These are phyloP conservation scores for Pestalotiopsis sp. DNA, from an alignment of 2,329 filamentous ascomycete species.

Conservation along the genomic window DNA sequence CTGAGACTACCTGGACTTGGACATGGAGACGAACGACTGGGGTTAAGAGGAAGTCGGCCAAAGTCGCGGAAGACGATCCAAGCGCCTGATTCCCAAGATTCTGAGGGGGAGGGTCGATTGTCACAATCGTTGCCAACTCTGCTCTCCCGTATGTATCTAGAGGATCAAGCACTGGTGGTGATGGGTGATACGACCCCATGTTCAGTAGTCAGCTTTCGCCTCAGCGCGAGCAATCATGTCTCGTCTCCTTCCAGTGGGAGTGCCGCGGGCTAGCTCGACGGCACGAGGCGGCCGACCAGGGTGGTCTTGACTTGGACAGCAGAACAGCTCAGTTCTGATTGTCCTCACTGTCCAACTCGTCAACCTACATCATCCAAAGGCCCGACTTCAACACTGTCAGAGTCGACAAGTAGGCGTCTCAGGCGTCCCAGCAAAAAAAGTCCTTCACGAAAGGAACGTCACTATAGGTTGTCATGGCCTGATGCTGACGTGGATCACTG, in stretches of 20 bases:
- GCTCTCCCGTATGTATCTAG: neutral
- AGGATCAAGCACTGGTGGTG: neutral
- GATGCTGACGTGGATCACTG: neutral
- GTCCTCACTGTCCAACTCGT: neutral
- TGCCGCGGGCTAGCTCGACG: neutral
- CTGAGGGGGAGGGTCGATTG: neutral
- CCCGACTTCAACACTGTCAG: neutral
- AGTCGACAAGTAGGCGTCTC: neutral
- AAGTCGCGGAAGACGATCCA: too few species aligned
- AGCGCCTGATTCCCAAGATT: neutral
- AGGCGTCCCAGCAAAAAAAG: neutral
- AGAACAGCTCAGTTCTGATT: too few species aligned
- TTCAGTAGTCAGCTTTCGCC: neutral
- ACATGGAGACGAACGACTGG: neutral
- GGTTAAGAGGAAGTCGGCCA: neutral
- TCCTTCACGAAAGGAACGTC: neutral
- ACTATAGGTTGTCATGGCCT: neutral
- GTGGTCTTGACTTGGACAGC: neutral
- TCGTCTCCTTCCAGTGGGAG: neutral
- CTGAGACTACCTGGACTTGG: neutral
- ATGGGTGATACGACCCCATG: neutral
- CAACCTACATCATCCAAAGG: neutral
- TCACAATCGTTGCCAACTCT: neutral
- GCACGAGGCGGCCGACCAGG: neutral
- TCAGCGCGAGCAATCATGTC: neutral